Evolutionary conservation across 176 grass and related monocot species (phyloP).

Genomic region (Hordeum marinum): DNA sequence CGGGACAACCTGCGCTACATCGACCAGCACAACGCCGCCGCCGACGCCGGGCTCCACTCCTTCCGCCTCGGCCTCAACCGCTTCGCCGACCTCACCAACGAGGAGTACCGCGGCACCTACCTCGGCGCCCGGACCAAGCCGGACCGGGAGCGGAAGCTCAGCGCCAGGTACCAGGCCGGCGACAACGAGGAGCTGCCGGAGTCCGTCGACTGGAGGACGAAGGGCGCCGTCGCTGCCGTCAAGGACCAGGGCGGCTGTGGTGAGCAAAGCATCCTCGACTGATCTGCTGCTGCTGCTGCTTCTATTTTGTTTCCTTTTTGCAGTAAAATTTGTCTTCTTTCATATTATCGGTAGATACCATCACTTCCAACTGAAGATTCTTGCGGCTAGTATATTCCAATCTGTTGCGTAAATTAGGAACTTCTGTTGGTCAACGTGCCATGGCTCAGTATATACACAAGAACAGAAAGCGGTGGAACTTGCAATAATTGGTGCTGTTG

Average conservation of each 20-base stretch:
- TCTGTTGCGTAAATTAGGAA: not conserved
- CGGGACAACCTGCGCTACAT: constrained; percentile 71
- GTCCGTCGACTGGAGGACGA: constrained; percentile 65
- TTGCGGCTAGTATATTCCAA: not conserved
- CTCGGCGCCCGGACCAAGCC: constrained; percentile 47
- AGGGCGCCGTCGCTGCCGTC: constrained; percentile 54
- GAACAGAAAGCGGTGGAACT: not conserved
- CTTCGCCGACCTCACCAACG: constrained; percentile 91
- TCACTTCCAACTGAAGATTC: not conserved
- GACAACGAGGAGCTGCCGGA: constrained; percentile 55
- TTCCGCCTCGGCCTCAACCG: constrained; percentile 80
- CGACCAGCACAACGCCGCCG: constrained; percentile 70
- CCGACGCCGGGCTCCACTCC: constrained; percentile 65
- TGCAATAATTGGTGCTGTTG: not conserved
- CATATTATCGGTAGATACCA: not conserved
- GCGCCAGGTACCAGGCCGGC: constrained; percentile 42
- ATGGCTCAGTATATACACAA: constrained; percentile 2
- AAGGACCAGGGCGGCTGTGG: constrained; percentile 93
- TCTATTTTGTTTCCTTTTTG: not conserved
- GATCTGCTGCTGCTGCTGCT: not conserved
- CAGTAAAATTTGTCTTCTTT: not conserved
- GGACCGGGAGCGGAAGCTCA: constrained; percentile 33
- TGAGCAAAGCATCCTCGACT: constrained; percentile 26
- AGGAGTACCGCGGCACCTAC: constrained; percentile 74
- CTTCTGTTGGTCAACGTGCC: not conserved